Conservation (phyloP, 2,329 filamentous ascomycete genomes). For the Aspergillus pseudotamarii region DNA sequence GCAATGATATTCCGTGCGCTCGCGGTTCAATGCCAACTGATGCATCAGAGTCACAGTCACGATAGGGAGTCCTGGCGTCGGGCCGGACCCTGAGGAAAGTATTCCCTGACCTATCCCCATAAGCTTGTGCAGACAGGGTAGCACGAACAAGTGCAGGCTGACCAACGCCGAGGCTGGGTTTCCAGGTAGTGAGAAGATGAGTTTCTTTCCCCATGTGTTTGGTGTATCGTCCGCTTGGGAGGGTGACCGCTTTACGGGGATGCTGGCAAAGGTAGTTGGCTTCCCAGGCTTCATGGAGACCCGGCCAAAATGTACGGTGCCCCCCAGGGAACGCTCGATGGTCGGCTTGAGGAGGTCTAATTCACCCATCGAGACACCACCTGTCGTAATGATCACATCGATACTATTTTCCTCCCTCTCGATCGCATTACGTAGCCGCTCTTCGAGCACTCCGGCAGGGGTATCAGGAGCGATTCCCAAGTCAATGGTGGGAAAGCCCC, state of each 20-base stretch:
- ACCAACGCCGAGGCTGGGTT: conserved; percentile 94
- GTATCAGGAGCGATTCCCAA: conserved; percentile 71
- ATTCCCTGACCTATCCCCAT: conserved; percentile 59
- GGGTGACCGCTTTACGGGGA: conserved; percentile 61
- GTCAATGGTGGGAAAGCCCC: conserved; percentile 79
- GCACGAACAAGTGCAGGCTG: conserved; percentile 89
- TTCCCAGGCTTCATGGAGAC: conserved; percentile 98
- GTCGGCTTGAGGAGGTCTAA: conserved; percentile 95
- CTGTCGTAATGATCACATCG: conserved; percentile 87
- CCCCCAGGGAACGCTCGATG: conserved; percentile 84
- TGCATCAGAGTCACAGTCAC: conserved; percentile 73
- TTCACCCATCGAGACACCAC: conserved; percentile 97
- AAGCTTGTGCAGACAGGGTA: conserved; percentile 80
- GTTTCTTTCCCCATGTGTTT: conserved; percentile 63
- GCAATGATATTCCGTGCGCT: conserved; percentile 84
- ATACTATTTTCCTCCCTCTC: conserved; percentile 54
- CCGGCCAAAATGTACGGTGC: conserved; percentile 93
- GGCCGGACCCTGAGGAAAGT: conserved; percentile 45
- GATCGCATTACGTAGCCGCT: conserved; percentile 73
- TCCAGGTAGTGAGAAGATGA: conserved; percentile 87
- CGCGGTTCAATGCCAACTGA: conserved; percentile 72
- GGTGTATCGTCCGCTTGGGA: conserved; percentile 42
- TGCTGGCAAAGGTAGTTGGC: conserved; percentile 92
- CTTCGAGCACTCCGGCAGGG: conserved; percentile 71
- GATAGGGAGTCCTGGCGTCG: conserved; percentile 68